phyloP scores from a whole-genome alignment of 371 early-diverging fungal genomes.

The Caulochytrium protostelioides region DNA sequence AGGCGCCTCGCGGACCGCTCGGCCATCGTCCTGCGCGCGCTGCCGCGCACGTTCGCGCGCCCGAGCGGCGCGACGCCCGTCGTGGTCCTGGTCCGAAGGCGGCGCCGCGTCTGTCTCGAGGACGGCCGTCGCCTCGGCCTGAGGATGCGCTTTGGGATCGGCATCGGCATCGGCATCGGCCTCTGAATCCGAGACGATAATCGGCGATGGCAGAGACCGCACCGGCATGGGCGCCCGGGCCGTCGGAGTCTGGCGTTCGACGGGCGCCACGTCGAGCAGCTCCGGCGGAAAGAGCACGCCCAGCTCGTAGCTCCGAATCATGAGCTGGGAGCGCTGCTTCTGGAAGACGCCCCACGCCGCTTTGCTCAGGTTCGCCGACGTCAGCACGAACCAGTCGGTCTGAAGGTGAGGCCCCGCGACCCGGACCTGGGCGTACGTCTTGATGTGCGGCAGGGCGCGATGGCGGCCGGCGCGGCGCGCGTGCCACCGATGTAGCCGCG shows the following conservation, averaged over 20 bases:
- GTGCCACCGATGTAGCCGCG: constrained; percentile 25
- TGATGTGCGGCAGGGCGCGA: constrained; percentile 41
- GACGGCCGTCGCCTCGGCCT: too few species aligned
- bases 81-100: too few species aligned
- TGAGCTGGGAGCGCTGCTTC: constrained; percentile 20
- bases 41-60: too few species aligned
- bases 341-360: constrained; percentile 33
- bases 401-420: constrained; percentile 9
- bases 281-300: constrained; percentile 28
- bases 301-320: constrained; percentile 34
- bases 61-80: too few species aligned
- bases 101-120: too few species aligned
- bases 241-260: background rate
- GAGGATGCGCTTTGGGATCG: too few species aligned
- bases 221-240: background rate
- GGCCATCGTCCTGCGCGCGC: too few species aligned
- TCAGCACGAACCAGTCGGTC: constrained; percentile 29
- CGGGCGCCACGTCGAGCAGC: background rate
- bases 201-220: constrained; percentile 10
- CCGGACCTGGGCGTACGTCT: constrained; percentile 5
- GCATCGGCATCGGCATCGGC: too few species aligned
- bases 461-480: constrained; percentile 23
- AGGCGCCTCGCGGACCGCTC: too few species aligned
- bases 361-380: constrained; percentile 31
- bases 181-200: too few species aligned